Evolutionary conservation across 2,329 filamentous ascomycete species (phyloP).

Genomic region (Fusarium coffeatum): DNA sequence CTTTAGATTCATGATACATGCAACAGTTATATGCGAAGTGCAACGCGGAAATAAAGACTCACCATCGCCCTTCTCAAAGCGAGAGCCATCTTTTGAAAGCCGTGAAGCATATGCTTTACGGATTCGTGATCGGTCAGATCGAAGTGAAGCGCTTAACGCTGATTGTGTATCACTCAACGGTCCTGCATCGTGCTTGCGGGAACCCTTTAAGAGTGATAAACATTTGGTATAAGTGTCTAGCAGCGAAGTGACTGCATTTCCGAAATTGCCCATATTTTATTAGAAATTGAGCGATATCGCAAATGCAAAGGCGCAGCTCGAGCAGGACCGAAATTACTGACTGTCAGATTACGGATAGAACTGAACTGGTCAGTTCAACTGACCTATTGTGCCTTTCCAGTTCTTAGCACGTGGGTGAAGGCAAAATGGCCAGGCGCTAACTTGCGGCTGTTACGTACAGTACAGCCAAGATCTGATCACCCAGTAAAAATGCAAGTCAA

Average conservation of each 20-base stretch:
- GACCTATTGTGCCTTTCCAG: neutral
- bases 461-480: neutral
- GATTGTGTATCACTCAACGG: slow-evolving; percentile 42
- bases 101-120: slow-evolving; percentile 57
- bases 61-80: slow-evolving; percentile 63
- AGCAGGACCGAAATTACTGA: neutral
- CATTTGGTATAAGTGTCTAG: slow-evolving; percentile 62
- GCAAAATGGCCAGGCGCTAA: slow-evolving; percentile 6
- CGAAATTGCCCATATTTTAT: slow-evolving; percentile 53
- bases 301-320: slow-evolving; percentile 13
- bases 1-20: slow-evolving; percentile 27
- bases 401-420: slow-evolving; percentile 38
- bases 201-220: slow-evolving; percentile 55
- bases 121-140: slow-evolving; percentile 56
- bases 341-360: neutral
- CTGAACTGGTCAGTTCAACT: neutral
- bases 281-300: slow-evolving; percentile 3
- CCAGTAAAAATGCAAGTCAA: neutral
- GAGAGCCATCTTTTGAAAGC: slow-evolving; percentile 55
- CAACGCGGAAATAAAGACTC: slow-evolving; percentile 43
- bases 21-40: slow-evolving; percentile 10
- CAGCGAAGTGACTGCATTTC: slow-evolving; percentile 57
- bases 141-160: slow-evolving; percentile 52
- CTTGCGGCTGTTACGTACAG: neutral
- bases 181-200: slow-evolving; percentile 43